Evolutionary conservation across 306 rosid species (phyloP).

Genomic region (Vigna reflexopilosa): DNA sequence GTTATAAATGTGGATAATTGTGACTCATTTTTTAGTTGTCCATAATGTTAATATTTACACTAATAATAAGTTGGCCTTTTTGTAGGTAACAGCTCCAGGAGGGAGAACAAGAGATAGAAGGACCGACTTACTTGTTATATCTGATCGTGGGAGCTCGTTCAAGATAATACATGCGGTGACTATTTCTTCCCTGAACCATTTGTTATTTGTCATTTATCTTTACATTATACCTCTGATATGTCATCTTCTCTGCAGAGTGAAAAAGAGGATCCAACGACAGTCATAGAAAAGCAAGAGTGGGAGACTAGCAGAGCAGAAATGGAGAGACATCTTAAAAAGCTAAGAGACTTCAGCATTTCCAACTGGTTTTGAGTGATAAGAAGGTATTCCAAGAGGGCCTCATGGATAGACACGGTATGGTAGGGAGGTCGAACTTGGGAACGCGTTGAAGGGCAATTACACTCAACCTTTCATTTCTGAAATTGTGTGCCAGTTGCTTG

Average conservation of each 20-base stretch:
- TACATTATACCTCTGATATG: conserved; percentile 32
- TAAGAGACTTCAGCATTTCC: conserved; percentile 83
- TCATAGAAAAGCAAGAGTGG: conserved; percentile 94
- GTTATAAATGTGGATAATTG: background rate
- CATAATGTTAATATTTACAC: background rate
- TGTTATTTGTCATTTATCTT: conserved; percentile 31
- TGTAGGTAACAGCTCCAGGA: conserved; percentile 85
- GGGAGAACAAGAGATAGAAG: conserved; percentile 88
- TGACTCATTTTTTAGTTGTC: background rate
- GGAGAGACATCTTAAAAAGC: conserved; percentile 97
- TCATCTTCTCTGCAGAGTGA: conserved; percentile 67
- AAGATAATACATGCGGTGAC: conserved; percentile 71
- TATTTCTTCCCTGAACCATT: conserved; percentile 42
- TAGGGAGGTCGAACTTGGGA: conserved; percentile 25
- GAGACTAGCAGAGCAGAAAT: conserved; percentile 71
- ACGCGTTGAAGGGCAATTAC: conserved; percentile 3
- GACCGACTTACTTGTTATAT: conserved; percentile 83
- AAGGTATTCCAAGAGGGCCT: background rate
- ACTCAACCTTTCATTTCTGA: conserved; percentile 12
- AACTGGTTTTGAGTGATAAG: conserved; percentile 74
- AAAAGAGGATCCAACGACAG: conserved; percentile 83
- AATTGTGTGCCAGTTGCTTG: conserved; percentile 18
- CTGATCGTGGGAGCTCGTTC: conserved; percentile 84
- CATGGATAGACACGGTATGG: conserved; percentile 8
- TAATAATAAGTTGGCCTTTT: conserved; percentile 38